Percentiles rank a stretch among this genome's conserved stretches.
Evolutionary conservation across 192 early-diverging fungal species (phyloP).

Genomic region (Pilobolus umbonatus): DNA sequence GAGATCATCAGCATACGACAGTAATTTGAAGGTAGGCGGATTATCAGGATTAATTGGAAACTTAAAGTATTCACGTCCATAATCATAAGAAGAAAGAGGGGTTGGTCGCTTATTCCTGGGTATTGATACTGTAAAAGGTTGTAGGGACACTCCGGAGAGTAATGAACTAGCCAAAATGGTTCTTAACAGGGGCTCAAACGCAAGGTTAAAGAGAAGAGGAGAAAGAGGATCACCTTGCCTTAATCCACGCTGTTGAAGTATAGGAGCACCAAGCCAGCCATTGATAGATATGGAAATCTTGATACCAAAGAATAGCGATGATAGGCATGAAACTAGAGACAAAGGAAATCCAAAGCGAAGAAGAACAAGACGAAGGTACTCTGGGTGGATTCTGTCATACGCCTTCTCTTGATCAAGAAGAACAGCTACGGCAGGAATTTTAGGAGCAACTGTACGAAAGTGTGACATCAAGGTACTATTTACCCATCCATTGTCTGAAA

Average conservation of each 20-base stretch:
- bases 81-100: too few relatives aligned
- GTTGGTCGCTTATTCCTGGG: too few relatives aligned
- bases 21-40: too few relatives aligned
- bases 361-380: constrained; percentile 8
- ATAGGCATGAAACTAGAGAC: neutral
- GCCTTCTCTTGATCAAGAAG: constrained; percentile 29
- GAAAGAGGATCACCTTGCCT: constrained; percentile 36
- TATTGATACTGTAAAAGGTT: too few relatives aligned
- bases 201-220: constrained; percentile 21
- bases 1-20: too few relatives aligned
- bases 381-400: constrained; percentile 25
- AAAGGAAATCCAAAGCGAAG: constrained; percentile 2
- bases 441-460: too few relatives aligned
- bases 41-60: too few relatives aligned
- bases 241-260: constrained; percentile 21
- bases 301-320: constrained; percentile 5
- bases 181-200: constrained; percentile 19
- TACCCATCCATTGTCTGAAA: too few relatives aligned
- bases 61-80: too few relatives aligned
- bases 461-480: too few relatives aligned
- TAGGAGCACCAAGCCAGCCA: neutral
- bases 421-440: neutral
- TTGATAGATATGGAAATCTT: constrained; percentile 22
- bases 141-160: too few relatives aligned
- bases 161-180: too few relatives aligned